phyloP scores from a whole-genome alignment of 2,329 filamentous ascomycete species.

The Venturiaceae sp. region DNA sequence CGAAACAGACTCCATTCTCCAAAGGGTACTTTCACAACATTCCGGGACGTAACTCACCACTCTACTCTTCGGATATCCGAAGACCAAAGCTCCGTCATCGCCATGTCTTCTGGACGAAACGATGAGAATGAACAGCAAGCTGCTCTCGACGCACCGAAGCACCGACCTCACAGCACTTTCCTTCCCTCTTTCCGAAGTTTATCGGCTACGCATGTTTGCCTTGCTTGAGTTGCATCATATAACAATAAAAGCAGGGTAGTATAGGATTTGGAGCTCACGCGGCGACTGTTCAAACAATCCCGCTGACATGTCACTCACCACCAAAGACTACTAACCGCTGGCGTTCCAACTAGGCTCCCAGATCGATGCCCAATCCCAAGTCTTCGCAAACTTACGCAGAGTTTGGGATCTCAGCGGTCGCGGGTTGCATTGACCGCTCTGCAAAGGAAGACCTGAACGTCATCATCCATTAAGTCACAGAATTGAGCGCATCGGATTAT shows the following conservation, averaged over 20 bases:
- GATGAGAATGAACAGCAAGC: too few species aligned
- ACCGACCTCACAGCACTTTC: too few species aligned
- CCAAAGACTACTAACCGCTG: background rate
- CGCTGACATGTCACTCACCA: background rate
- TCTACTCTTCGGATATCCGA: too few species aligned
- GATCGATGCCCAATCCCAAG: background rate
- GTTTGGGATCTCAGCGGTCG: background rate
- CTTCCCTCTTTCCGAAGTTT: too few species aligned
- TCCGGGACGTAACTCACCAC: too few species aligned
- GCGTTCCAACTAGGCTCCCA: background rate
- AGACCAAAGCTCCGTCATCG: too few species aligned
- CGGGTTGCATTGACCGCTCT: background rate
- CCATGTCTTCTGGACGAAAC: too few species aligned
- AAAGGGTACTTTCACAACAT: too few species aligned
- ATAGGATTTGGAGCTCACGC: background rate
- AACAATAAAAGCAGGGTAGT: background rate
- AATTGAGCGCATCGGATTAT: background rate
- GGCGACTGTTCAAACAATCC: background rate
- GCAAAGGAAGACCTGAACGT: background rate
- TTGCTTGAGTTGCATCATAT: background rate
- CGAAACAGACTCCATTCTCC: too few species aligned
- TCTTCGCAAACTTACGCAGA: background rate
- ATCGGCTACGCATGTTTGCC: too few species aligned
- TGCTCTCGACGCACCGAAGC: too few species aligned
- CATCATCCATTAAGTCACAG: background rate